phyloP scores from a whole-genome alignment of 2,329 filamentous ascomycete species.

The Blastomyces emzantsi region DNA sequence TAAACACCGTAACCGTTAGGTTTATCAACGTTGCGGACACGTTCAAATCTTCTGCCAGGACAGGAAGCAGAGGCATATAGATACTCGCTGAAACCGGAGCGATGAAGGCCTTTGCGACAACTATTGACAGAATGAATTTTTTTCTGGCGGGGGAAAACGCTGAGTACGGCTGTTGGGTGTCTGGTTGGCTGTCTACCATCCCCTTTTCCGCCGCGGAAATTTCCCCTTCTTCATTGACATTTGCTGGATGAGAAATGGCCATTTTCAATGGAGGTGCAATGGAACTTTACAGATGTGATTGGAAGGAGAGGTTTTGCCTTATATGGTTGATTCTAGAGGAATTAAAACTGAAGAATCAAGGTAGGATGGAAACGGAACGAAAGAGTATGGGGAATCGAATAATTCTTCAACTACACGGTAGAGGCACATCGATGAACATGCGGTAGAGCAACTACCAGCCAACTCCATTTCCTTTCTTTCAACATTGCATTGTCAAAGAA shows the following conservation, averaged over 20 bases:
- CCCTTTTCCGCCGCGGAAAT: background rate
- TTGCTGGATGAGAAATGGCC: background rate
- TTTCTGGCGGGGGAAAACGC: constrained; percentile 30
- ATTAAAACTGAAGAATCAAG: background rate
- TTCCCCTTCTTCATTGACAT: background rate
- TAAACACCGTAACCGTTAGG: constrained; percentile 39
- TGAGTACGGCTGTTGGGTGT: constrained; percentile 26
- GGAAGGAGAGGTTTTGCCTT: background rate
- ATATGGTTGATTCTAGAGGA: background rate
- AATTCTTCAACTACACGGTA: background rate
- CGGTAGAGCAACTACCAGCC: background rate
- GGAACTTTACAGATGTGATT: background rate
- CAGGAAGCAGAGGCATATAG: constrained; percentile 36
- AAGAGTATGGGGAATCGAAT: background rate
- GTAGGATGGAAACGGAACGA: background rate
- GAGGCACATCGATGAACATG: background rate
- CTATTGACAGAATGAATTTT: constrained; percentile 32
- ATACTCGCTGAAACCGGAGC: constrained; percentile 39
- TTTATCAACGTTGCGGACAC: constrained; percentile 32
- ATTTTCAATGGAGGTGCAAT: background rate
- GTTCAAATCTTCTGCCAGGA: constrained; percentile 33
- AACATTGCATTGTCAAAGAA: background rate
- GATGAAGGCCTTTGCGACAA: constrained; percentile 37
- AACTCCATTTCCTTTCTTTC: background rate
- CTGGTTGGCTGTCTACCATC: background rate